Evolutionary conservation across 345 rosid species (phyloP).

Genomic region (Populus simonii): DNA sequence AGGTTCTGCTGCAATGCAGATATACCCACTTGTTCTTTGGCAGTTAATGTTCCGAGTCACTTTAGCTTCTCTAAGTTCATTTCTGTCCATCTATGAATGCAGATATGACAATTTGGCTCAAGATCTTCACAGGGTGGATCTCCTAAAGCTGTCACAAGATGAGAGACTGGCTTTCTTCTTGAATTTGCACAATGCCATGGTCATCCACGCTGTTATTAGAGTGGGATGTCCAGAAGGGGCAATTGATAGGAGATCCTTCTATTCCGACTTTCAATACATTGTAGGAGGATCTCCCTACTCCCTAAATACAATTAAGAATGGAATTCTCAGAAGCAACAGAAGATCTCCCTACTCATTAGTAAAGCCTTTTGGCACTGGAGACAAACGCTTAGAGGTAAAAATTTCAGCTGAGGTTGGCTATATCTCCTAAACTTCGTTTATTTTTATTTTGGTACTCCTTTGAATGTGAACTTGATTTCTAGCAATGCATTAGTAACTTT

Average conservation of each 20-base stretch:
- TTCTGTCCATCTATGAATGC: slow-evolving; percentile 3
- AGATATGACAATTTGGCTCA: slow-evolving; percentile 66
- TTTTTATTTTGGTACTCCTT: not conserved
- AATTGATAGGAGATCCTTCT: slow-evolving; percentile 62
- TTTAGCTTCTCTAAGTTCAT: not conserved
- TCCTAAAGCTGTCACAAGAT: slow-evolving; percentile 40
- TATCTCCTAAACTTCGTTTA: not conserved
- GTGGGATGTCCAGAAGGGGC: slow-evolving; percentile 62
- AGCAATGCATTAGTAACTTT: not conserved
- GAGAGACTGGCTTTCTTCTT: slow-evolving; percentile 78
- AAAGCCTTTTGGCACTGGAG: slow-evolving; percentile 48
- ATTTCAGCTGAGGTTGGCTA: not conserved
- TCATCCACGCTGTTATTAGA: slow-evolving; percentile 77
- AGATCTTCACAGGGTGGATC: slow-evolving; percentile 76
- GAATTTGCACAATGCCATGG: slow-evolving; percentile 90
- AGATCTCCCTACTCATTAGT: slow-evolving; percentile 58
- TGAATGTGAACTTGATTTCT: not conserved
- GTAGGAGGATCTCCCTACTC: slow-evolving; percentile 79
- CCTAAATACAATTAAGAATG: slow-evolving; percentile 55
- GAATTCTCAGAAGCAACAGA: slow-evolving; percentile 60
- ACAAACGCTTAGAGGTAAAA: slow-evolving; percentile 61
- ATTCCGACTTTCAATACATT: slow-evolving; percentile 64
- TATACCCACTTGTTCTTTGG: not conserved
- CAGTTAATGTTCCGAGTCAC: not conserved
- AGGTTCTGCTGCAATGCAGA: not conserved